Conservation (phyloP, 2,329 filamentous ascomycete species). For the Dryadomyces quercus-mongolicae region DNA sequence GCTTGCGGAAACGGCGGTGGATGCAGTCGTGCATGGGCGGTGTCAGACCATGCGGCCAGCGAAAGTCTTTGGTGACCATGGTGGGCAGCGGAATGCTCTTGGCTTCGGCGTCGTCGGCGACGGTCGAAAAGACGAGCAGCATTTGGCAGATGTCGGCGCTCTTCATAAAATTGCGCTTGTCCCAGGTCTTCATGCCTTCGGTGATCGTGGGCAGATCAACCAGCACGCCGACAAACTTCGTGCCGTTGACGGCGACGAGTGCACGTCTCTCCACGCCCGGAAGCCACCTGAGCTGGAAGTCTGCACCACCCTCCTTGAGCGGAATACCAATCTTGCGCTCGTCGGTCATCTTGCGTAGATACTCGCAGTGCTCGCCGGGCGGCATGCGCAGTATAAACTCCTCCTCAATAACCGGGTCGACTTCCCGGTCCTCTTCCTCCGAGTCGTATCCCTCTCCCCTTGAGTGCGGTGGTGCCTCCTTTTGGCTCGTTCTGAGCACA, state of each 20-base stretch:
- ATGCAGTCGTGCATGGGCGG: slow-evolving; percentile 79
- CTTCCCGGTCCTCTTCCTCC: slow-evolving; percentile 81
- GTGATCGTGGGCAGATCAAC: slow-evolving; percentile 80
- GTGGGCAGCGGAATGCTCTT: slow-evolving; percentile 54
- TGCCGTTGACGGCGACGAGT: slow-evolving; percentile 55
- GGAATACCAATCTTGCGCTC: slow-evolving; percentile 65
- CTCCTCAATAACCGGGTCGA: slow-evolving; percentile 79
- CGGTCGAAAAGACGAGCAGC: slow-evolving; percentile 63
- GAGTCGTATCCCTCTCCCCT: slow-evolving; percentile 91
- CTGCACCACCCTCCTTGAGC: slow-evolving; percentile 53
- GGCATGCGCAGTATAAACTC: slow-evolving; percentile 83
- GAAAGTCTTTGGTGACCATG: slow-evolving; percentile 56
- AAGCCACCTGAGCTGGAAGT: slow-evolving; percentile 72
- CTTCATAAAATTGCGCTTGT: slow-evolving; percentile 78
- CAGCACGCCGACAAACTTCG: slow-evolving; percentile 63
- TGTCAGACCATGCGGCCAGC: slow-evolving; percentile 76
- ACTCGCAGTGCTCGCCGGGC: slow-evolving; percentile 76
- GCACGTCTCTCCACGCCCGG: slow-evolving; percentile 56
- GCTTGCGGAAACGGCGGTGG: slow-evolving; percentile 72
- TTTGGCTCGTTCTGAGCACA: slow-evolving; percentile 27
- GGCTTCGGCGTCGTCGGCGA: slow-evolving; percentile 55
- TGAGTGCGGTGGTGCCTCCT: slow-evolving; percentile 53
- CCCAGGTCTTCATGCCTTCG: slow-evolving; percentile 89
- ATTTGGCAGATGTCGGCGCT: slow-evolving; percentile 83
- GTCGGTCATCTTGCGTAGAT: slow-evolving; percentile 62